Percentiles rank a stretch among this genome's conserved stretches.
These are phyloP conservation scores for Tilletia indica DNA, from an alignment of 1,284 basidiomycete genomes.

Conservation along the genomic window DNA sequence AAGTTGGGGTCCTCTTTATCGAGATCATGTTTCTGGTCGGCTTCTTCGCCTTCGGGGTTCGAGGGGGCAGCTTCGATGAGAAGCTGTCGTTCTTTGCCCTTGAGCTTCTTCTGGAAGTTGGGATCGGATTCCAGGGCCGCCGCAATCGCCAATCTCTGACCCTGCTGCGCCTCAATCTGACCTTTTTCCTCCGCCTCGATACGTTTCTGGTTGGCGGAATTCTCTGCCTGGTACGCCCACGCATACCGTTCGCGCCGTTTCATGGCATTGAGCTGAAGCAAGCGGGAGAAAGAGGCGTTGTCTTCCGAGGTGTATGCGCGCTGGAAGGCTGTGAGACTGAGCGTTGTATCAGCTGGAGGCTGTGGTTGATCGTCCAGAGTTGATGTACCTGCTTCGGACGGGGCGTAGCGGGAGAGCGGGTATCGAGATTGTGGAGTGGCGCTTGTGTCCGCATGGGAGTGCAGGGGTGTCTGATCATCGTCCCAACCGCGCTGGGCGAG, in stretches of 20 bases:
- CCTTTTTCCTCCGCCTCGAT: constrained; percentile 1
- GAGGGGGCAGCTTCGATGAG: constrained; percentile 12
- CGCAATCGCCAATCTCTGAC: constrained; percentile 32
- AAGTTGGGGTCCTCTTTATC: constrained; percentile 19
- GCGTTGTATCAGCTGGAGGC: constrained; percentile 15
- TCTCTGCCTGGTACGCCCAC: constrained; percentile 42
- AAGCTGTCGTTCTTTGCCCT: constrained; percentile 12
- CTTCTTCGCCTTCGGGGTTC: background rate
- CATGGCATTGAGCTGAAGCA: constrained; percentile 38
- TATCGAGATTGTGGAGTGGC: background rate
- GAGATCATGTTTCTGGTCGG: background rate
- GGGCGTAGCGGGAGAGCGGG: constrained; percentile 5
- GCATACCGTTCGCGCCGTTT: constrained; percentile 34
- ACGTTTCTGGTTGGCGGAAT: constrained; percentile 26
- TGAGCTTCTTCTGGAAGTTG: background rate
- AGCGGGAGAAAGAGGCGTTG: constrained; percentile 49
- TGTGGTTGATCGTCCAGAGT: background rate
- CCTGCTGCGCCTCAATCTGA: constrained; percentile 24
- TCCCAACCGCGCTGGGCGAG: constrained; percentile 6
- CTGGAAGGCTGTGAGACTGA: constrained; percentile 44
- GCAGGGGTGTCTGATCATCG: background rate
- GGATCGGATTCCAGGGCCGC: background rate
- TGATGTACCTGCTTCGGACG: background rate
- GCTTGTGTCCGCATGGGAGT: background rate
- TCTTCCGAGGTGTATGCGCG: constrained; percentile 50